These are phyloP conservation scores for Trametes cinnabarina DNA, from an alignment of 768 basidiomycete species.

Conservation along the genomic window DNA sequence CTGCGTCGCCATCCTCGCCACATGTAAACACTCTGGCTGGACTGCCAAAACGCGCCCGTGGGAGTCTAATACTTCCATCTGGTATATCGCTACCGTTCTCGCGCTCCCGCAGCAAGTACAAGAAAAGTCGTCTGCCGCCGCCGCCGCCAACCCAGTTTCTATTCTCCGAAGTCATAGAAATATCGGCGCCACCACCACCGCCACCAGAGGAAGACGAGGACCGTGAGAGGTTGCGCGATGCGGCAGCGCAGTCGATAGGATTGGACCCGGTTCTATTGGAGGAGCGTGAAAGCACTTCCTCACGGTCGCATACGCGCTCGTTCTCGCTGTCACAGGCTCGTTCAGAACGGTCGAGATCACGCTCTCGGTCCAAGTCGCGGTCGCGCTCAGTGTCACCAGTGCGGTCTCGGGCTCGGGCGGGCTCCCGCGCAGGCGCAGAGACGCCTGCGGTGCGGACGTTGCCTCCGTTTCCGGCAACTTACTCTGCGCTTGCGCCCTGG, in stretches of 20 bases:
- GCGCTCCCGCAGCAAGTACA: slow-evolving; percentile 21
- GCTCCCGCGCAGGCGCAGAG: slow-evolving; percentile 13
- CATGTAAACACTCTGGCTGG: slow-evolving; percentile 4
- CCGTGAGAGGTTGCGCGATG: slow-evolving; percentile 69
- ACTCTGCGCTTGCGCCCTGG: slow-evolving; percentile 50
- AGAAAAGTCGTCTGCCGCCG: slow-evolving; percentile 18
- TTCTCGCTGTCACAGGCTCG: slow-evolving; percentile 12
- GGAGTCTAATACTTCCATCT: slow-evolving; percentile 21
- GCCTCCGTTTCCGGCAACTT: slow-evolving; percentile 64
- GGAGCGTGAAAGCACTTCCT: slow-evolving; percentile 27
- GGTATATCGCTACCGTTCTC: slow-evolving; percentile 13
- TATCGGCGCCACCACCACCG: slow-evolving; percentile 41
- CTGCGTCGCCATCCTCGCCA: slow-evolving; percentile 4
- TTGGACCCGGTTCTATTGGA: slow-evolving; percentile 54
- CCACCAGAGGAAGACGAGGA: slow-evolving; percentile 61
- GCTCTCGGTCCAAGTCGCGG: slow-evolving; percentile 11
- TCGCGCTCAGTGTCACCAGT: slow-evolving; percentile 12
- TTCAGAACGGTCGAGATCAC: slow-evolving; percentile 13
- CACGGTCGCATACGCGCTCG: slow-evolving; percentile 19
- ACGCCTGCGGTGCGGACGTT: slow-evolving; percentile 24
- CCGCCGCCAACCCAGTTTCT: slow-evolving; percentile 40
- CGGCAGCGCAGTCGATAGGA: slow-evolving; percentile 75
- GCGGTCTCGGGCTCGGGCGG: slow-evolving; percentile 12
- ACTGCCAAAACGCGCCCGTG: slow-evolving; percentile 23
- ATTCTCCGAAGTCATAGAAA: slow-evolving; percentile 73